Conservation (phyloP, 495 filamentous ascomycete genomes). For the Penicillium subrubescens region DNA sequence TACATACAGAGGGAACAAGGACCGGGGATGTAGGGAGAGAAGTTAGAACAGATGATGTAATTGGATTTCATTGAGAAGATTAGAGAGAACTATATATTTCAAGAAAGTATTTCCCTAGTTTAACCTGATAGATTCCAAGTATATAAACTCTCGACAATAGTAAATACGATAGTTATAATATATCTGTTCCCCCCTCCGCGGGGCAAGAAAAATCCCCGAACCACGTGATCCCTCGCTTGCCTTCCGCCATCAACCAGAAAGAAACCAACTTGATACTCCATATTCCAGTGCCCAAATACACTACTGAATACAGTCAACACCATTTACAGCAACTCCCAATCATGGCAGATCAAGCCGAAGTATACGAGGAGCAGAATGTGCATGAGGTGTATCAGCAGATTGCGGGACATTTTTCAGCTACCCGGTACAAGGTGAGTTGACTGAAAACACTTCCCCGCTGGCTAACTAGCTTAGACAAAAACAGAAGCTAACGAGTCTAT, state of each 20-base stretch:
- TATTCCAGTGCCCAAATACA: not conserved
- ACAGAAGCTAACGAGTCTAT: not conserved
- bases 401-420: slow-evolving; percentile 91
- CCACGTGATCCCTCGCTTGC: slow-evolving; percentile 10
- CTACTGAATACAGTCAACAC: not conserved
- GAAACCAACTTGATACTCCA: not conserved
- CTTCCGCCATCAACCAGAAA: slow-evolving; percentile 2
- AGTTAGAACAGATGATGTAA: no score
- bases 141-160: no score
- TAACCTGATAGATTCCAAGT: no score
- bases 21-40: not conserved
- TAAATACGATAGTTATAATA: no score
- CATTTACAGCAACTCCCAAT: not conserved
- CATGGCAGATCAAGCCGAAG: slow-evolving; percentile 33
- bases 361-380: slow-evolving; percentile 83
- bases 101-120: no score
- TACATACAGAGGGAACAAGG: not conserved
- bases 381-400: slow-evolving; percentile 95
- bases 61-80: not conserved
- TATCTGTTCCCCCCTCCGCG: not conserved
- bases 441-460: no score
- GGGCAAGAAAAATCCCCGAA: not conserved
- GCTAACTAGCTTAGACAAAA: no score
- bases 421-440: slow-evolving; percentile 77
- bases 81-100: not conserved